Evolutionary conservation across 1,139 yeast genomes (phyloP).

Genomic region (Pichia norvegensis): DNA sequence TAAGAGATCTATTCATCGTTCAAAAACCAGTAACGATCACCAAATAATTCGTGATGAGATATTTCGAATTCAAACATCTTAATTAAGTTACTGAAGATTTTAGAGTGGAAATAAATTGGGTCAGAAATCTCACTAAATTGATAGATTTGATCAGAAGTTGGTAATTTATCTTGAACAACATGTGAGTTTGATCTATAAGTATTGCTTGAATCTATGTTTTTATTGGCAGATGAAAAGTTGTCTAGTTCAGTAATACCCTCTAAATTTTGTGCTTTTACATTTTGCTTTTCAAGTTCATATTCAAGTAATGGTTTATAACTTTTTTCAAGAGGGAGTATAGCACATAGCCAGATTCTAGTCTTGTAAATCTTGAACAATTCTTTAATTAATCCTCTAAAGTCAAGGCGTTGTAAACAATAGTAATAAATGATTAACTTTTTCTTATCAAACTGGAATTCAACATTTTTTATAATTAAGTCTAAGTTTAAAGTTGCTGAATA

Average conservation of each 20-base stretch:
- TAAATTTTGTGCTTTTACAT: constrained; percentile 5
- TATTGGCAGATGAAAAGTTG: constrained; percentile 1
- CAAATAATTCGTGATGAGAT: constrained; percentile 20
- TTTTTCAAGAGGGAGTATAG: constrained; percentile 44
- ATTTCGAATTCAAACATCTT: constrained; percentile 28
- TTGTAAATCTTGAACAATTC: constrained; percentile 90
- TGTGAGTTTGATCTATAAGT: constrained; percentile 23
- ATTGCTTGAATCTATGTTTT: not conserved
- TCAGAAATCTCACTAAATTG: constrained; percentile 21
- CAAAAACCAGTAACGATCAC: constrained; percentile 24
- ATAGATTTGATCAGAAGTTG: constrained; percentile 23
- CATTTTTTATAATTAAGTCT: constrained; percentile 37
- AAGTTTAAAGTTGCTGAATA: constrained; percentile 34
- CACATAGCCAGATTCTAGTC: constrained; percentile 96
- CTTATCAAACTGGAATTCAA: constrained; percentile 94
- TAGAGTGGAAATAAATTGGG: constrained; percentile 29
- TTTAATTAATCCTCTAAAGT: constrained; percentile 83
- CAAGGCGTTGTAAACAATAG: constrained; percentile 75
- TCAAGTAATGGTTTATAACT: constrained; percentile 25
- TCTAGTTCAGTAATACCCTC: constrained; percentile 4
- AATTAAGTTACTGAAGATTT: constrained; percentile 27
- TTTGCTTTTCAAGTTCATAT: constrained; percentile 25
- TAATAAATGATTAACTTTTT: constrained; percentile 90
- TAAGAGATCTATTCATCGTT: not conserved
- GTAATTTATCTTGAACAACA: constrained; percentile 25